Evolutionary conservation across 2,329 filamentous ascomycete species (phyloP).

Genomic region (Stagonosporopsis tanaceti): DNA sequence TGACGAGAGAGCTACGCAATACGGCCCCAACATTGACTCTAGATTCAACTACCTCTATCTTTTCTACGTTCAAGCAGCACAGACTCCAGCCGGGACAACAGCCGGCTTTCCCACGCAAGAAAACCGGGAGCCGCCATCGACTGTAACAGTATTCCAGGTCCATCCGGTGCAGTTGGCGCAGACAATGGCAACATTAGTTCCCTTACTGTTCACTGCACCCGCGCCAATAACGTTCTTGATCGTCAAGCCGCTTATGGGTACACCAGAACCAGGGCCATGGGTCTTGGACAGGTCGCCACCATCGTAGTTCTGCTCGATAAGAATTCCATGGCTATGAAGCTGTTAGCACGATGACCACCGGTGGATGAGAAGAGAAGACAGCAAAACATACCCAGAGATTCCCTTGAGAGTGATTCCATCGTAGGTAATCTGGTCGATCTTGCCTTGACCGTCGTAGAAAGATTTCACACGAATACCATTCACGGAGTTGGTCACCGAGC

Average conservation of each 20-base stretch:
- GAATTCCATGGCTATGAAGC: not conserved
- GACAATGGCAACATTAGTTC: constrained; percentile 1
- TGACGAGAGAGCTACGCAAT: no score
- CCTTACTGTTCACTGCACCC: not conserved
- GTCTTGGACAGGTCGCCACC: not conserved
- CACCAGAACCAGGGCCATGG: not conserved
- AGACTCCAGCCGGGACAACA: constrained; percentile 51
- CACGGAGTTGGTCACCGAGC: constrained; percentile 57
- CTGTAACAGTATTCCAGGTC: not conserved
- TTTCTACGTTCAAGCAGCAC: constrained; percentile 46
- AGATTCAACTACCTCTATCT: no score
- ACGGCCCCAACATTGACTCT: no score
- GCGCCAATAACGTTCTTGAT: not conserved
- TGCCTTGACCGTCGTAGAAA: constrained; percentile 1
- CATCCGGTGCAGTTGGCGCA: constrained; percentile 2
- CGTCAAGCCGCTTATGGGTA: not conserved
- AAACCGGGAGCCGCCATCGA: not conserved
- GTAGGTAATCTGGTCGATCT: not conserved
- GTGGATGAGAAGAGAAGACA: no score
- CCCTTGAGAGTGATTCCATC: not conserved
- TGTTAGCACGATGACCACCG: not conserved
- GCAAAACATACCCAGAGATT: not conserved
- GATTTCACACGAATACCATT: constrained; percentile 65
- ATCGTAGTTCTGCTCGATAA: not conserved
- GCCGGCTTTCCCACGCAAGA: not conserved